Percentiles rank a stretch among this genome's conserved stretches.
Conservation (phyloP, 1,139 yeast species). For the Kurtzmaniella quercitrusa region DNA sequence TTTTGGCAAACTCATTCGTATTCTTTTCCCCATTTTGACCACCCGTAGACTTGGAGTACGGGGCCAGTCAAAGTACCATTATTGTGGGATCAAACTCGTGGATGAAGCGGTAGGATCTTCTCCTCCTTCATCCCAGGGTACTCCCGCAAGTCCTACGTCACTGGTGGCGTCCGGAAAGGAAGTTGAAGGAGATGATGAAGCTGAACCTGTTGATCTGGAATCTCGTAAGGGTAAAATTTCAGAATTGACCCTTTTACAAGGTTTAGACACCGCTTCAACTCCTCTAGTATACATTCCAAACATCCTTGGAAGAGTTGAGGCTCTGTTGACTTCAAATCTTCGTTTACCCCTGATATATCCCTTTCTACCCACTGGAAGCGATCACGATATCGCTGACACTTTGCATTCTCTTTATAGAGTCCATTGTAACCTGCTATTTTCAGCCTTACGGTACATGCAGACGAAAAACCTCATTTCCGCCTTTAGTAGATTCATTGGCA, state of each 20-base stretch:
- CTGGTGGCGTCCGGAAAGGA: background rate
- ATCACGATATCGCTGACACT: slow-evolving; percentile 59
- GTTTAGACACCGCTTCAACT: slow-evolving; percentile 12
- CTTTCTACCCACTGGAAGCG: slow-evolving; percentile 46
- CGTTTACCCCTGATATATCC: slow-evolving; percentile 51
- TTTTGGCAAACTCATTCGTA: slow-evolving; percentile 77
- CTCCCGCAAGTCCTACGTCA: background rate
- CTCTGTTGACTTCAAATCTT: slow-evolving; percentile 23
- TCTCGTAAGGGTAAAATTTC: background rate
- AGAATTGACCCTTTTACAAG: background rate
- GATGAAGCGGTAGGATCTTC: slow-evolving; percentile 31
- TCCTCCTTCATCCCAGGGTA: background rate
- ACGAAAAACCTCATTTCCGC: slow-evolving; percentile 54
- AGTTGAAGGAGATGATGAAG: background rate
- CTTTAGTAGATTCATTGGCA: slow-evolving; percentile 52
- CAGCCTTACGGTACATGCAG: slow-evolving; percentile 65
- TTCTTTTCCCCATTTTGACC: slow-evolving; percentile 68
- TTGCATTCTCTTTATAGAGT: slow-evolving; percentile 57
- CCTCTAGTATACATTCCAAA: slow-evolving; percentile 33
- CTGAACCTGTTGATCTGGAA: background rate
- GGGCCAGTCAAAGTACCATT: slow-evolving; percentile 87
- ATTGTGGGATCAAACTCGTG: slow-evolving; percentile 72
- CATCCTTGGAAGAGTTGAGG: slow-evolving; percentile 28
- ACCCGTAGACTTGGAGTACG: slow-evolving; percentile 85
- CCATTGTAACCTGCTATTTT: slow-evolving; percentile 61